Evolutionary conservation across 192 early-diverging fungal genomes (phyloP).

Genomic region (Mortierella claussenii): DNA sequence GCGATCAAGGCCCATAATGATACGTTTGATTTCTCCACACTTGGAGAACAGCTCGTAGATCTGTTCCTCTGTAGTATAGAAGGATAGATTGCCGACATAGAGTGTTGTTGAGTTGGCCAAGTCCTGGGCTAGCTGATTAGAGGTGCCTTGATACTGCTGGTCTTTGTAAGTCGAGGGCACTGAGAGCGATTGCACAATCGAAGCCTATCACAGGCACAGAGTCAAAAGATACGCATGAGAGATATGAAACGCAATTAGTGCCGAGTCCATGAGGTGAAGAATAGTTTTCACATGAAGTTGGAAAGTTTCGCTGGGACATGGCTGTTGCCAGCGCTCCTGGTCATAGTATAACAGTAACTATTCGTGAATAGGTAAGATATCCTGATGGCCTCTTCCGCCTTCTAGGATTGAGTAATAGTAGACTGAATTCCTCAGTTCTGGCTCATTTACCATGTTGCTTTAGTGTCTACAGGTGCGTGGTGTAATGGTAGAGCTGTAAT

Average conservation of each 20-base stretch:
- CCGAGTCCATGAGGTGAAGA: too few relatives aligned
- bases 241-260: too few relatives aligned
- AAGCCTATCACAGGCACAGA: constrained; percentile 23
- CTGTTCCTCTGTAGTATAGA: constrained; percentile 99
- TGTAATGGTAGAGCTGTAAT: neutral
- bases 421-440: neutral
- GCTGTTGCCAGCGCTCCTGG: too few relatives aligned
- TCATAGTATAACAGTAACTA: too few relatives aligned
- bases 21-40: constrained; percentile 96
- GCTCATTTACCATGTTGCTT: neutral
- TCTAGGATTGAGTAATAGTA: too few relatives aligned
- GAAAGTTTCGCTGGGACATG: too few relatives aligned
- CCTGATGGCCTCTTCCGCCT: too few relatives aligned
- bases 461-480: too few relatives aligned
- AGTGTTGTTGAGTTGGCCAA: constrained; percentile 79
- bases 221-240: neutral
- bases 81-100: constrained; percentile 97
- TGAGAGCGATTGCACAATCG: constrained; percentile 56
- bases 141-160: constrained; percentile 76
- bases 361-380: too few relatives aligned
- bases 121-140: constrained; percentile 61
- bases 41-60: constrained; percentile 96
- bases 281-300: too few relatives aligned
- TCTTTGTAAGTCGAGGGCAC: constrained; percentile 90
- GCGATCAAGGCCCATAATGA: constrained; percentile 98